phyloP scores from a whole-genome alignment of 495 filamentous ascomycete species.

The Neurospora sp. region DNA sequence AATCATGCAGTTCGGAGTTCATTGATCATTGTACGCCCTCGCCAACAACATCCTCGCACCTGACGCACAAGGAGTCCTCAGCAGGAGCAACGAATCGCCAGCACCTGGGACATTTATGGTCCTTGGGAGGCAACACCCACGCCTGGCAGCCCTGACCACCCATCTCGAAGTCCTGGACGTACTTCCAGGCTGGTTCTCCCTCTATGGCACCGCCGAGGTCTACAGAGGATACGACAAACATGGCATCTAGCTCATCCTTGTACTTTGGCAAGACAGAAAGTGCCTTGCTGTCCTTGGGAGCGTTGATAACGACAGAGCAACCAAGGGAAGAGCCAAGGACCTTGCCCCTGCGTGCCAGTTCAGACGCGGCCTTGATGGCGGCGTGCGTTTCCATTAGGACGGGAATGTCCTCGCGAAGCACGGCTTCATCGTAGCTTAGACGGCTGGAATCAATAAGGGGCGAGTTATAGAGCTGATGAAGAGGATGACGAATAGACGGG shows the following conservation, averaged over 20 bases:
- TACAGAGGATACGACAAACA: constrained; percentile 72
- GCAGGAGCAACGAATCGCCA: constrained; percentile 64
- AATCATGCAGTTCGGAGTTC: background rate
- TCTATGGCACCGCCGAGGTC: constrained; percentile 29
- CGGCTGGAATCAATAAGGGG: constrained; percentile 25
- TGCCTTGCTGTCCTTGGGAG: constrained; percentile 17
- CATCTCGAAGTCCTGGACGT: constrained; percentile 43
- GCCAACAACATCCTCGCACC: constrained; percentile 60
- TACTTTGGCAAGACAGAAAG: constrained; percentile 40
- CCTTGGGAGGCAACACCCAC: constrained; percentile 55
- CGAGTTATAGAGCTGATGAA: constrained; percentile 31
- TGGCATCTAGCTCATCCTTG: constrained; percentile 51
- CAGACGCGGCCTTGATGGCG: constrained; percentile 61
- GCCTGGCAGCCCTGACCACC: constrained; percentile 38
- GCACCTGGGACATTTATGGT: constrained; percentile 72
- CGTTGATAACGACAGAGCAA: constrained; percentile 49
- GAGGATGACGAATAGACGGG: constrained; percentile 23
- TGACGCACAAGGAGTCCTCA: constrained; percentile 55
- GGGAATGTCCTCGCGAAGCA: constrained; percentile 42
- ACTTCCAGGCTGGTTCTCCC: constrained; percentile 43
- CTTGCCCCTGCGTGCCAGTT: constrained; percentile 53
- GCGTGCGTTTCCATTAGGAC: constrained; percentile 44
- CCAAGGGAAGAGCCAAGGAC: constrained; percentile 64
- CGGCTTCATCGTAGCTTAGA: constrained; percentile 17
- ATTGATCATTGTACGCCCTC: constrained; percentile 6